These are phyloP conservation scores for Phytophthora niederhauseri DNA, from an alignment of 352 stramenopile genomes.

Conservation along the genomic window DNA sequence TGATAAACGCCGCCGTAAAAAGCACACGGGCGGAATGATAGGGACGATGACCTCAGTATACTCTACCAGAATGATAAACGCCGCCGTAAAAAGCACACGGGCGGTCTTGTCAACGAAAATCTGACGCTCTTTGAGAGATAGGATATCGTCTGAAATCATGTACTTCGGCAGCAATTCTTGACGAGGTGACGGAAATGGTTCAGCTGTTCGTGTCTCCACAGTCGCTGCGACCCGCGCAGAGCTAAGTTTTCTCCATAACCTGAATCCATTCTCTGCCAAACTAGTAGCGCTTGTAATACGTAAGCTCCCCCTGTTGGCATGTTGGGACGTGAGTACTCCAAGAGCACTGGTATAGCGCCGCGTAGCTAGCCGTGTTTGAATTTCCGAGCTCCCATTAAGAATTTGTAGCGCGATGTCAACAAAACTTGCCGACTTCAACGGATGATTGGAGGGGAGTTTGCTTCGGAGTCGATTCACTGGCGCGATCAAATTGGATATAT, in stretches of 20 bases:
- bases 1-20: conserved; percentile 3
- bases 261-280: background rate
- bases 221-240: background rate
- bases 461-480: background rate
- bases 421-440: background rate
- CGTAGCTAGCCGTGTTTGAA: background rate
- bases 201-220: background rate
- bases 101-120: background rate
- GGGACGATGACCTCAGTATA: background rate
- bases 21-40: background rate
- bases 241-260: background rate
- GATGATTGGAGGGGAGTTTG: background rate
- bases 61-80: conserved; percentile 1
- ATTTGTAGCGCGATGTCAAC: background rate
- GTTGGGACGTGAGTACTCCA: background rate
- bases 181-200: background rate
- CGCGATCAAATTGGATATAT: background rate
- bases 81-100: conserved; percentile 2
- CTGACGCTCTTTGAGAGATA: background rate
- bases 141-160: background rate
- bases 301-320: background rate
- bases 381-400: background rate
- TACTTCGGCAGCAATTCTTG: background rate
- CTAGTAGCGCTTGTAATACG: background rate
- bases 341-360: background rate